Percentiles rank a stretch among this genome's conserved stretches.
Evolutionary conservation across 2,329 filamentous ascomycete species (phyloP).

Genomic region (Geoglossum cookeanum): DNA sequence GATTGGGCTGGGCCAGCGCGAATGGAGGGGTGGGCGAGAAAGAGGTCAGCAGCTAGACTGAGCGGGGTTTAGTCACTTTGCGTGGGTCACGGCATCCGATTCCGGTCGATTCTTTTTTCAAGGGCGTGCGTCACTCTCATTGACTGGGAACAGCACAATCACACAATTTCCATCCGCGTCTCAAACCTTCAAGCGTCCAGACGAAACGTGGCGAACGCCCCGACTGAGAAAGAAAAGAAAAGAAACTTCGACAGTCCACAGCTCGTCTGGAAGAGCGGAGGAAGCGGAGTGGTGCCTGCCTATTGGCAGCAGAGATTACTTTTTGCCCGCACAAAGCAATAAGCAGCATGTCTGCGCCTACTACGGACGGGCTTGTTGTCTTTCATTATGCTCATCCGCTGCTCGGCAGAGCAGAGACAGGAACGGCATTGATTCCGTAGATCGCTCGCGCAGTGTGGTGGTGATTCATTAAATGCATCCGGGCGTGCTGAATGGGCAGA

Average conservation of each 20-base stretch:
- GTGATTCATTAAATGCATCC: constrained; percentile 1
- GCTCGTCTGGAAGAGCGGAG: no score
- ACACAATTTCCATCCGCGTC: background rate
- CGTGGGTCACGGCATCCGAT: constrained; percentile 1
- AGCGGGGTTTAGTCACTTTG: background rate
- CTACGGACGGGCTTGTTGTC: background rate
- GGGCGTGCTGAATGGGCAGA: background rate
- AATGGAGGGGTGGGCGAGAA: background rate
- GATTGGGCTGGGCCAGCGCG: background rate
- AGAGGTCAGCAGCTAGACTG: constrained; percentile 1
- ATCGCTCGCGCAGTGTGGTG: background rate
- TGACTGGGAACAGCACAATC: background rate
- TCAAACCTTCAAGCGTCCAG: background rate
- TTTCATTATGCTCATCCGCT: background rate
- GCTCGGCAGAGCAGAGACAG: background rate
- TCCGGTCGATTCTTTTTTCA: constrained; percentile 1
- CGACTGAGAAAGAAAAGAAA: background rate
- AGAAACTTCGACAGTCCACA: background rate
- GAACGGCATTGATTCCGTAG: background rate
- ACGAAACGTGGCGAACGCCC: constrained; percentile 2
- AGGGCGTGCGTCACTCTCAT: constrained; percentile 1
- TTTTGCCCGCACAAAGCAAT: background rate
- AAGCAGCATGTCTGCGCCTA: background rate
- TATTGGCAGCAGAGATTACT: background rate
- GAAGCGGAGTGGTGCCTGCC: no score